Percentiles rank a stretch among this genome's conserved stretches.
Evolutionary conservation across 331 rosid species (phyloP).

Genomic region (Quercus phellos): DNA sequence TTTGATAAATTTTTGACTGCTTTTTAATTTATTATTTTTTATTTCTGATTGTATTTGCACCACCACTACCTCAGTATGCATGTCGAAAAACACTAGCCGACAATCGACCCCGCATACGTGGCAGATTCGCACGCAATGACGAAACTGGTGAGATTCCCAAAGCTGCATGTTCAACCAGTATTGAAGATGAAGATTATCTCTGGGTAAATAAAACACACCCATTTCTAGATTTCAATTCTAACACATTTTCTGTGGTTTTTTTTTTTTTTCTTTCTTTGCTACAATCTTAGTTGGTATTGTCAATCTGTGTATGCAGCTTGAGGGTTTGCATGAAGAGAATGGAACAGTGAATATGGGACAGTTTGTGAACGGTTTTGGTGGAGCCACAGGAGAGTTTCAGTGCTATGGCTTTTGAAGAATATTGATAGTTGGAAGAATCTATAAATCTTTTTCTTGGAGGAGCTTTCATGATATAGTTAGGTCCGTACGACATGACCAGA

Average conservation of each 20-base stretch:
- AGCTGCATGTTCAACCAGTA: conserved; percentile 43
- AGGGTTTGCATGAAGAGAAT: conserved; percentile 45
- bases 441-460: conserved; percentile 2
- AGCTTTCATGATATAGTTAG: conserved; percentile 8
- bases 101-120: conserved; percentile 83
- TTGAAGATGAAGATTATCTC: conserved; percentile 58
- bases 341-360: conserved; percentile 34
- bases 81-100: conserved; percentile 91
- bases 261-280: no score
- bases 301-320: conserved; percentile 33
- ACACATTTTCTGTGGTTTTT: neutral
- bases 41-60: conserved; percentile 12
- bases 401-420: conserved; percentile 43
- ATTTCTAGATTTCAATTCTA: neutral
- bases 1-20: neutral
- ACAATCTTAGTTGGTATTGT: no score
- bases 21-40: neutral
- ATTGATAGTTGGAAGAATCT: conserved; percentile 8
- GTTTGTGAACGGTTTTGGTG: conserved; percentile 27
- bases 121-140: conserved; percentile 87
- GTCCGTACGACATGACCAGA: conserved; percentile 14
- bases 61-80: conserved; percentile 50
- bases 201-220: conserved; percentile 41
- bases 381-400: conserved; percentile 35
- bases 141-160: conserved; percentile 48